Evolutionary conservation across 208 protist genomes (phyloP), one percentile per base, ranked within the genome.

Genomic region (Acanthamoeba triangularis): DNA sequence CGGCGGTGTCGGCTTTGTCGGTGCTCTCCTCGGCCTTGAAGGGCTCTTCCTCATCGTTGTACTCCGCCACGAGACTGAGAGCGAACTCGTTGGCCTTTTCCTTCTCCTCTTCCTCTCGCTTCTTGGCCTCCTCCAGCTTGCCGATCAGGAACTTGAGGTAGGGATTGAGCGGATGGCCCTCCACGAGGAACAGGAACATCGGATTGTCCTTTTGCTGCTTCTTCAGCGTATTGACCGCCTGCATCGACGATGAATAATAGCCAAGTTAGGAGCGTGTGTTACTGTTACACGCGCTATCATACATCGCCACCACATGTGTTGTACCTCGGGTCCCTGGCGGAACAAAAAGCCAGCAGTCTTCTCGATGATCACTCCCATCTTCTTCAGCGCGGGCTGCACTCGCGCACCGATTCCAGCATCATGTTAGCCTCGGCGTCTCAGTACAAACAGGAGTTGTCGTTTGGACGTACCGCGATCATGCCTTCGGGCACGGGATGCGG

Each of bases 131-230:
- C 59, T 93, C 87, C 25, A 76, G 56, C 37, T 37, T 25, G 54
- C 41, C 25, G 23, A 67, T 67, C 13, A 93, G 63, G n/a, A 93
- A 54, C 35, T 30, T 8, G 28, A 93, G 63, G 61, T 76, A 93
- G 6, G 87, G 59, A n/a, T 93, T 67, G 30, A 93, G 63, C 61
- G 87, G 87, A 28, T 93, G 87, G 63, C 87, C 61, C 63, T 93
- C 87, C 13, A 74, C 87, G n/a, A 93, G 87, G 25, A 93, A 93
- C 10, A 93, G 47, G 41, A 93, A 93, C 61, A 56, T 93, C 13
- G 87, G 54, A 25, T 93, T 93, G 61, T 93, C 87, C 54, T 67
- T 49, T 25, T 93, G 87, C 63, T 93, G 87, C 28, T 23, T 30
- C 47, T 93, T 93, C 59, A 93, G n/a, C 59, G 72, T 80, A 52